Base-by-base conservation (phyloP, 768 basidiomycete genomes). In the Floccularia luteovirens region DNA sequence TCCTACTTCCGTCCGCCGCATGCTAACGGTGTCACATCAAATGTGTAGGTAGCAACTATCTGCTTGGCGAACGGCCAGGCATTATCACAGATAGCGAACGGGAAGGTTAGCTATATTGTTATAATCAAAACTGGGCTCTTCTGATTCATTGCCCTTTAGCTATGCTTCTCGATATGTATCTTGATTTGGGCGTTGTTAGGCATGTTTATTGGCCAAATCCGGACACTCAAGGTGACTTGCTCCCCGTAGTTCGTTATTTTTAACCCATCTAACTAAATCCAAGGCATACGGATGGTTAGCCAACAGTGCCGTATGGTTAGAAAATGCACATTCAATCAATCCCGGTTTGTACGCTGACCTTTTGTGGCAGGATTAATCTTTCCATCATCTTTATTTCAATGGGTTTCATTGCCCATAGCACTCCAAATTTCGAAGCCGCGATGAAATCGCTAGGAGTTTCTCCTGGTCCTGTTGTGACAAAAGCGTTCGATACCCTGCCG, bases 161-260 rank as follows among this genome's bases (percentile, higher is more conserved):
- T 78, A 16, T 78, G 75, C 46, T 81, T 81, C 55, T 61, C 66
- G 20, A 63, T 77, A 3, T 70, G 70, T 42, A 75, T 79, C 39
- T 48, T 80, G 19, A 69, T 80, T 19, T 80, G 76, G 74, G 64
- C 67, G 3, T n/a, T 78, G 8, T 48, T 65, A 25, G 79, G 79
- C 1, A 72, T 78, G 64, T 39, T 70, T 12, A 56, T 79, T 40
- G 77, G 77, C 12, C 77, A 80, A 45, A 73, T 80, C 37, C 64
- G 77, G 22, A 74, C 75, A 0, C 54, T 80, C 14, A 69, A 70
- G 48, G 64, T 58, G 21, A 34, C 36, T 23, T 24, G 23, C 25
- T 25, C 17, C 20, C 16, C 25, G 35, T 8, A n/a, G 3, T 32
- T 31, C 31, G 5, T 8, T 12, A 14, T 16, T 27, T 17, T 19